These are phyloP conservation scores for Blastobotrys raffinosifermentans DNA, from an alignment of 1,139 yeast genomes.

Conservation along the genomic window DNA sequence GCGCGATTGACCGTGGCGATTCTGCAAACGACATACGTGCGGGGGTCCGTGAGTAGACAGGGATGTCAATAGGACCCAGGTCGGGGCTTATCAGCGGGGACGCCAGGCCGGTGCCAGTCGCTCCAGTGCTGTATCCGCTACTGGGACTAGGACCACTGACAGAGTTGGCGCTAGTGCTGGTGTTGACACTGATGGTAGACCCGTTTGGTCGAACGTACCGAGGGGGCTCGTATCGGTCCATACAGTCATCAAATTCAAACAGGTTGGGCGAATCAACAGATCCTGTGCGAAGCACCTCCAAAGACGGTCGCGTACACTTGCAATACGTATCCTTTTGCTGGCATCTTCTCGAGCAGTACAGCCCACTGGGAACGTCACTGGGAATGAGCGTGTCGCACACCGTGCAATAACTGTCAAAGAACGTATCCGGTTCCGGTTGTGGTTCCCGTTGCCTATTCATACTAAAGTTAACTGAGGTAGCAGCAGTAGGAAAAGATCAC, in stretches of 20 bases:
- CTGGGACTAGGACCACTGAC: constrained; percentile 1
- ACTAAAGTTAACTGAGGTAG: too few relatives aligned
- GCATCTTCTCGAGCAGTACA: constrained; percentile 32
- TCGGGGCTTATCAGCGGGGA: constrained; percentile 3
- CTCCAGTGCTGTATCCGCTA: too few relatives aligned
- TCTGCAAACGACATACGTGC: constrained; percentile 13
- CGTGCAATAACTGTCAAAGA: constrained; percentile 26
- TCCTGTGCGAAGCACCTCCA: too few relatives aligned
- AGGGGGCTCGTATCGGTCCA: too few relatives aligned
- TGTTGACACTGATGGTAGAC: constrained; percentile 6
- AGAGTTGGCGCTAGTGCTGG: constrained; percentile 6
- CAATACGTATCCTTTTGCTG: constrained; percentile 17
- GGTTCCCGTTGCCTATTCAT: too few relatives aligned
- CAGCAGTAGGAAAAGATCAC: too few relatives aligned
- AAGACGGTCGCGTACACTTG: too few relatives aligned
- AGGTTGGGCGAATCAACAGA: too few relatives aligned
- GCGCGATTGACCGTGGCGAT: constrained; percentile 19
- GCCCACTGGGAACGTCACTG: constrained; percentile 14
- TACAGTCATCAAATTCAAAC: too few relatives aligned
- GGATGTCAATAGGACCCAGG: constrained; percentile 1
- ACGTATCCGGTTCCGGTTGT: too few relatives aligned
- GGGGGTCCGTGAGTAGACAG: constrained; percentile 4
- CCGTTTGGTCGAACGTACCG: too few relatives aligned
- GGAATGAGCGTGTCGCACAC: constrained; percentile 31
- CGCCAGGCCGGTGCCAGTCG: constrained; percentile 3